Evolutionary conservation across 345 rosid species (phyloP).

Genomic region (Iberis pinnata): DNA sequence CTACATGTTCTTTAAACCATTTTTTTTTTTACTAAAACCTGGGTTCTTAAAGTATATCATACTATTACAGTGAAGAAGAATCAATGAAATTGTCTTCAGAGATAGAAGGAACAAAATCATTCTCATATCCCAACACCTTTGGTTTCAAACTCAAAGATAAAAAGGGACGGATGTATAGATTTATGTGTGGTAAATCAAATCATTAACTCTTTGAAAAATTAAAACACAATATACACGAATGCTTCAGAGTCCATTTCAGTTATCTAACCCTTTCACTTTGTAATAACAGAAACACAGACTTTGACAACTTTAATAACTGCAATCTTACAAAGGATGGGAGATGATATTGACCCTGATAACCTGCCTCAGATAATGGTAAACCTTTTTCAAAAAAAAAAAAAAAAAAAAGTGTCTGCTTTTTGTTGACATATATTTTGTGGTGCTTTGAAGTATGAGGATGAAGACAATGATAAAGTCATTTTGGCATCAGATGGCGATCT

Average conservation of each 20-base stretch:
- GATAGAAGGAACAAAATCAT: constrained; percentile 54
- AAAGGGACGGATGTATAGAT: constrained; percentile 83
- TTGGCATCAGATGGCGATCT: constrained; percentile 81
- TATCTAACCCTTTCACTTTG: neutral
- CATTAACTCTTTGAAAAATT: neutral
- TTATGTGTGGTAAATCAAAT: constrained; percentile 60
- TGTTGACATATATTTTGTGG: constrained; percentile 5
- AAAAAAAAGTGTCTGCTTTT: neutral
- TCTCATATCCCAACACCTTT: constrained; percentile 49
- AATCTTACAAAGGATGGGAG: constrained; percentile 82
- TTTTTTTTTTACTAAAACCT: constrained; percentile 5
- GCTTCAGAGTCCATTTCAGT: no score
- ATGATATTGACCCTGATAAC: constrained; percentile 66
- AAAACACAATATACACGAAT: constrained; percentile 1
- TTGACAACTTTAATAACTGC: constrained; percentile 71
- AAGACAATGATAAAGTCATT: constrained; percentile 82
- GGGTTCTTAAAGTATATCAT: neutral
- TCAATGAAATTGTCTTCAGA: constrained; percentile 75
- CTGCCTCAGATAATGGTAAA: constrained; percentile 84
- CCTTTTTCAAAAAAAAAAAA: neutral
- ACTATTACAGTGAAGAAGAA: constrained; percentile 53
- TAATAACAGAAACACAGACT: constrained; percentile 50
- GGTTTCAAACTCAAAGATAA: constrained; percentile 79
- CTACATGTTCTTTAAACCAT: constrained; percentile 1
- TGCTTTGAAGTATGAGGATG: constrained; percentile 86